Evolutionary conservation across 129 eudicot species (phyloP).

Genomic region (Artemisia argyi): DNA sequence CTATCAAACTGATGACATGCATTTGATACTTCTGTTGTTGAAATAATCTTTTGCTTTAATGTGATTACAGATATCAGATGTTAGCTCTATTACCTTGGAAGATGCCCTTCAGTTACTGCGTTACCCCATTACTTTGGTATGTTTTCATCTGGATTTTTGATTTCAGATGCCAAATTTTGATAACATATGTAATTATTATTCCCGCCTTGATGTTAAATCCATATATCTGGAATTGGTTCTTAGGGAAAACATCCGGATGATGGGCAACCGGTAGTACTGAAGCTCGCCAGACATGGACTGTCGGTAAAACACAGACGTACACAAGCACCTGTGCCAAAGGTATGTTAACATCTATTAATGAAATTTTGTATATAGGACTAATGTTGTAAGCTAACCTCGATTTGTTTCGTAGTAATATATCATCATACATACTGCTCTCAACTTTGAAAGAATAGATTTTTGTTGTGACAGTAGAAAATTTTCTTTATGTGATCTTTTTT

Average conservation of each 20-base stretch:
- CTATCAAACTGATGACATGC: neutral
- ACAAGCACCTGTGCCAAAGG: constrained; percentile 85
- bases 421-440: neutral
- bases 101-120: constrained; percentile 76
- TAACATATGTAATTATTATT: neutral
- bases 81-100: constrained; percentile 64
- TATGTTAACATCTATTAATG: constrained; percentile 17
- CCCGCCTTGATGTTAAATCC: neutral
- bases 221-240: neutral
- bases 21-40: neutral
- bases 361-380: neutral
- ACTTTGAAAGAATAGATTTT: too few relatives aligned
- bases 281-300: constrained; percentile 64
- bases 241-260: constrained; percentile 93
- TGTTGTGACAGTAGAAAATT: too few relatives aligned
- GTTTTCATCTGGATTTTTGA: neutral
- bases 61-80: constrained; percentile 53
- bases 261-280: constrained; percentile 66
- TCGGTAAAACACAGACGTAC: constrained; percentile 70
- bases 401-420: neutral
- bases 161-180: neutral
- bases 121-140: constrained; percentile 83
- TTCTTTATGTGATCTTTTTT: too few relatives aligned
- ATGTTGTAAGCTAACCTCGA: neutral
- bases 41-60: neutral